phyloP scores from a whole-genome alignment of 176 grass and related monocot genomes.

The Rhynchospora tenuis region DNA sequence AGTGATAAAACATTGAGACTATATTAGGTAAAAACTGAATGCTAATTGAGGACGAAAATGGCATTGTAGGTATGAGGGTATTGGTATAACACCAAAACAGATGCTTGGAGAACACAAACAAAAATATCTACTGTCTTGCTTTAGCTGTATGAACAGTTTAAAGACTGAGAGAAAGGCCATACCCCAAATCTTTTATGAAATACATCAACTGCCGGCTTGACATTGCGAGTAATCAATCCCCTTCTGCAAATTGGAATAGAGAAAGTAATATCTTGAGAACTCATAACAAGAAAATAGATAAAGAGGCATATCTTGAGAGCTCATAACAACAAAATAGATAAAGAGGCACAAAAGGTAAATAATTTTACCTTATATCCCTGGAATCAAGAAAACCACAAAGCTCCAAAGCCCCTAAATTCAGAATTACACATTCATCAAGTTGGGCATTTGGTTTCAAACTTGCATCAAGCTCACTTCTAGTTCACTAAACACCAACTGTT shows the following conservation, averaged over 20 bases:
- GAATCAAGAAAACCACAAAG: slow-evolving; percentile 71
- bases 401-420: slow-evolving; percentile 53
- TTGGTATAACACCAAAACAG: not conserved
- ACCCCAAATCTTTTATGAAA: slow-evolving; percentile 94
- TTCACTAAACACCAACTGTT: not conserved
- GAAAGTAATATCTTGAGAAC: not conserved
- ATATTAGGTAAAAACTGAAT: not conserved
- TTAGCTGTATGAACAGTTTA: not conserved
- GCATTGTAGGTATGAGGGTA: not conserved
- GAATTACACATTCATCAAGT: slow-evolving; percentile 2
- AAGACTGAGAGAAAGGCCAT: not conserved
- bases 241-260: slow-evolving; percentile 50
- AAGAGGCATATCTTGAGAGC: not conserved
- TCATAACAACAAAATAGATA: not conserved
- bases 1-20: not conserved
- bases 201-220: slow-evolving; percentile 74
- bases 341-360: not conserved
- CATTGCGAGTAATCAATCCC: slow-evolving; percentile 89
- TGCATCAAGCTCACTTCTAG: not conserved
- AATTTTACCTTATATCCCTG: slow-evolving; percentile 59
- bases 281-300: not conserved
- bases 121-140: not conserved
- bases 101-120: not conserved
- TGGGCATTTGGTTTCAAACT: not conserved
- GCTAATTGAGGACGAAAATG: not conserved